A percentile compares a stretch with the other conserved stretches of the same genome.
phyloP scores from a whole-genome alignment of 1,284 basidiomycete species.

The Gymnopus androsaceus region DNA sequence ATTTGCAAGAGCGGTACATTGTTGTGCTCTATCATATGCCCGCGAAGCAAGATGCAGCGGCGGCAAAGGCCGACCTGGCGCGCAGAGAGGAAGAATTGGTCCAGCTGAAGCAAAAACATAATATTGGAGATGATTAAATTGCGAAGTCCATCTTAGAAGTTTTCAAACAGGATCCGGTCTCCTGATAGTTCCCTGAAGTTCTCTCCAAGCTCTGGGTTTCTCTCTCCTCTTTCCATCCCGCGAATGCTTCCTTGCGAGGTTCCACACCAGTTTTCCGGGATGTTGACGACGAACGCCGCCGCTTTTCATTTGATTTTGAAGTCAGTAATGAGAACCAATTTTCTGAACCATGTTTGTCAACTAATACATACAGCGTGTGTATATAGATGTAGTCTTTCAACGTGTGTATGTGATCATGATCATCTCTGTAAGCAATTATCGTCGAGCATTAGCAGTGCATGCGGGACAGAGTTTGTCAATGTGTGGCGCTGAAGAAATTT shows the following conservation, averaged over 20 bases:
- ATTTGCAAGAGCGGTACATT: slow-evolving; percentile 97
- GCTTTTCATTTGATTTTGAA: background rate
- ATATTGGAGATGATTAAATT: slow-evolving; percentile 73
- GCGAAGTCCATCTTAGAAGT: background rate
- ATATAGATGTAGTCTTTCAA: slow-evolving; percentile 3
- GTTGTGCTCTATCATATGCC: slow-evolving; percentile 98
- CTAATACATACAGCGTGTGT: slow-evolving; percentile 8
- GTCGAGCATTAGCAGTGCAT: slow-evolving; percentile 10
- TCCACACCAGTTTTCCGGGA: background rate
- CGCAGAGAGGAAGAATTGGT: slow-evolving; percentile 90
- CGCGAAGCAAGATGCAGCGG: slow-evolving; percentile 89
- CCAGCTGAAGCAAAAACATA: slow-evolving; percentile 83
- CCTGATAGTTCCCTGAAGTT: too few species aligned
- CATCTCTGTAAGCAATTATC: slow-evolving; percentile 21
- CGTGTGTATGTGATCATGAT: slow-evolving; percentile 9
- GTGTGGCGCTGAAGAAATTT: slow-evolving; percentile 40
- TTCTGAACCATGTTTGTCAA: background rate
- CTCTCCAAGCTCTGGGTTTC: background rate
- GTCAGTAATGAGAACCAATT: background rate
- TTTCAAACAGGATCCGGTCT: background rate
- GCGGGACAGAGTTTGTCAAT: slow-evolving; percentile 38
- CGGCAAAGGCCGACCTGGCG: slow-evolving; percentile 90
- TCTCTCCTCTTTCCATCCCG: background rate
- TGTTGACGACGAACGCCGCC: background rate
- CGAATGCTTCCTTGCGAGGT: background rate